Percentiles rank a stretch among this genome's conserved stretches.
Conservation (phyloP, 2,329 filamentous ascomycete species). For the Penicillium oxalicum region DNA sequence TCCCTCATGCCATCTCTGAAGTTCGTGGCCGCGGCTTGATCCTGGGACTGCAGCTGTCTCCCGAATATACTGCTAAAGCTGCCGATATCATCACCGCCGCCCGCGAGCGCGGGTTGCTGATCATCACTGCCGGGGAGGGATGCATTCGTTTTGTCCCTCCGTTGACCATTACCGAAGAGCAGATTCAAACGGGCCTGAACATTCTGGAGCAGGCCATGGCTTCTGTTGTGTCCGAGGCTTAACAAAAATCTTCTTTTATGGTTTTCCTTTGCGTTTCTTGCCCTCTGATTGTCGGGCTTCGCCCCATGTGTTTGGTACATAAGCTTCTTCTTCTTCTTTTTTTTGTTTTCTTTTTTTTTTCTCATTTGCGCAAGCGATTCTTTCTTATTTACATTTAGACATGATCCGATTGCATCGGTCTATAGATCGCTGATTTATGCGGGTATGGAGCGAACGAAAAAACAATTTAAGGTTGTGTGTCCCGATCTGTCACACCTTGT, state of each 20-base stretch:
- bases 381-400: background rate
- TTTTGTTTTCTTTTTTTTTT: too few relatives aligned
- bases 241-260: slow-evolving; percentile 2
- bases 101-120: slow-evolving; percentile 74
- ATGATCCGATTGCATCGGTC: background rate
- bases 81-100: slow-evolving; percentile 70
- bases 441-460: background rate
- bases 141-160: slow-evolving; percentile 89
- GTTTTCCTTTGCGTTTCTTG: too few relatives aligned
- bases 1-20: slow-evolving; percentile 69
- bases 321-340: slow-evolving; percentile 12
- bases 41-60: slow-evolving; percentile 73
- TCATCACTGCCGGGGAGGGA: slow-evolving; percentile 91
- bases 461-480: background rate
- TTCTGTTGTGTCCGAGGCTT: slow-evolving; percentile 45
- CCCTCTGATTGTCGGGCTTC: slow-evolving; percentile 10
- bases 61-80: slow-evolving; percentile 53
- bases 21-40: slow-evolving; percentile 79
- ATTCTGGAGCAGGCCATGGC: slow-evolving; percentile 67
- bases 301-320: slow-evolving; percentile 18
- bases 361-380: background rate
- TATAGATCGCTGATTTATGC: slow-evolving; percentile 1
- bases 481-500: too few relatives aligned
- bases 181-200: slow-evolving; percentile 70
- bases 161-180: slow-evolving; percentile 68